Conservation (phyloP, 257 asterid species). For the Pogostemon cablin region DNA sequence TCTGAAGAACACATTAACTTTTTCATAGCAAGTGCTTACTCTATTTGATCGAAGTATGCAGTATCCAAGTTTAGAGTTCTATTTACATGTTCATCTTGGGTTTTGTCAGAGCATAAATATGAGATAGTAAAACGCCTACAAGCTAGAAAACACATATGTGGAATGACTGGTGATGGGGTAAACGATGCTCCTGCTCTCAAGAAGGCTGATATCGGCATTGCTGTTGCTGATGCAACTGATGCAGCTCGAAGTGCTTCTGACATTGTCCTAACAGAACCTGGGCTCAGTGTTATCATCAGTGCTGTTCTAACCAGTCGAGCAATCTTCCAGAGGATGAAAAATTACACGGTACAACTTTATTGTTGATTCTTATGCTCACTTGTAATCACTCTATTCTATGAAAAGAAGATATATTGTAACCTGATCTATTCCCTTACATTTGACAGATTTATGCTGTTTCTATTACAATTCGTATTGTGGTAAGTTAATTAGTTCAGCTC, state of each 20-base stretch:
- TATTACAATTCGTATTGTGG: conserved; percentile 95
- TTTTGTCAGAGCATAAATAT: conserved; percentile 81
- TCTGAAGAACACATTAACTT: background rate
- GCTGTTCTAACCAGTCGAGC: conserved; percentile 98
- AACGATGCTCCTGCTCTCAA: conserved; percentile 97
- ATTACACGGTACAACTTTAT: conserved; percentile 68
- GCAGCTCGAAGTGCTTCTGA: conserved; percentile 99
- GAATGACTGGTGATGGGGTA: conserved; percentile 99
- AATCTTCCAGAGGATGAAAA: conserved; percentile 97
- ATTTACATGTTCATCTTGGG: conserved; percentile 1
- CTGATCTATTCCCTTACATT: conserved; percentile 12
- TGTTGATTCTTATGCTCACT: background rate
- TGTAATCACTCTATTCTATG: background rate
- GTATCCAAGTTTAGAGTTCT: background rate
- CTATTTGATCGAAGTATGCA: background rate
- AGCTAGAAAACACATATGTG: conserved; percentile 94
- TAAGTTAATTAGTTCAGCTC: conserved; percentile 40
- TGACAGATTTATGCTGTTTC: conserved; percentile 93
- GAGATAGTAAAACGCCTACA: conserved; percentile 96
- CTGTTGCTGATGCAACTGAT: conserved; percentile 98
- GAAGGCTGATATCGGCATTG: conserved; percentile 96
- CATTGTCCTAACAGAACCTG: conserved; percentile 97
- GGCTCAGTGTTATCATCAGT: conserved; percentile 93
- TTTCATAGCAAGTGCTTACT: background rate
- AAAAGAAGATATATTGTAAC: conserved; percentile 24